Evolutionary conservation across 441 rosid species (phyloP), one percentile per base, ranked within the genome.

Genomic region (Populus hybrid): DNA sequence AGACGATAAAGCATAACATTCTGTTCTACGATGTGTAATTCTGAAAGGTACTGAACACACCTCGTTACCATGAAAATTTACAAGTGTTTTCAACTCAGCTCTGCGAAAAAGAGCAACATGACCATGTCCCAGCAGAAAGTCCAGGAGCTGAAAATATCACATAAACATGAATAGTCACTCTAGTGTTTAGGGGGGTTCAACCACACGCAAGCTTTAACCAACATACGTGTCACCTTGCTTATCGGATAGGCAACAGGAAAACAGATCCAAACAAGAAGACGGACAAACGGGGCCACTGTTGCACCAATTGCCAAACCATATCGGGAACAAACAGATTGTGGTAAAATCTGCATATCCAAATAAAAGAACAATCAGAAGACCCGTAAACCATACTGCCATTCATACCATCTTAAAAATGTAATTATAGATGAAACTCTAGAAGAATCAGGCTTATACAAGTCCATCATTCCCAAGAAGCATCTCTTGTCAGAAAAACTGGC

Each of bases 231-330:
- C 28, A 94, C 99, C 99, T 94, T 94, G 91, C 99, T 94, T 79
- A 94, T 93, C 1, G 99, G 99, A 82, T 88, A 93, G 45, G 98
- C 94, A 86, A 94, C 85, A 2, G 99, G 99, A 79, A 86, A 92
- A 83, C 99, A 93, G 79, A 91, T 29, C 80, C 88, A 90, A 81
- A 94, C 98, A 83, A 94, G 94, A 78, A 94, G 75, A n/a, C 84
- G 93, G 68, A 94, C 99, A 75, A 87, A 68, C 18, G 97, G 98
- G 74, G 97, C 87, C 86, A 94, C 93, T 9, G 93, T 79, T 38
- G 97, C 93, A 74, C 99, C 98, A 79, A 93, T 88, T 24, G 94
- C 97, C 86, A 94, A 85, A 79, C 99, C 99, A 86, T 95, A 72
- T 65, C 95, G 89, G 74, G 98, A 89, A 86, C 98, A 95, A 59